Conservation (phyloP, 2,329 filamentous ascomycete species). For the Volutella citrinella region DNA sequence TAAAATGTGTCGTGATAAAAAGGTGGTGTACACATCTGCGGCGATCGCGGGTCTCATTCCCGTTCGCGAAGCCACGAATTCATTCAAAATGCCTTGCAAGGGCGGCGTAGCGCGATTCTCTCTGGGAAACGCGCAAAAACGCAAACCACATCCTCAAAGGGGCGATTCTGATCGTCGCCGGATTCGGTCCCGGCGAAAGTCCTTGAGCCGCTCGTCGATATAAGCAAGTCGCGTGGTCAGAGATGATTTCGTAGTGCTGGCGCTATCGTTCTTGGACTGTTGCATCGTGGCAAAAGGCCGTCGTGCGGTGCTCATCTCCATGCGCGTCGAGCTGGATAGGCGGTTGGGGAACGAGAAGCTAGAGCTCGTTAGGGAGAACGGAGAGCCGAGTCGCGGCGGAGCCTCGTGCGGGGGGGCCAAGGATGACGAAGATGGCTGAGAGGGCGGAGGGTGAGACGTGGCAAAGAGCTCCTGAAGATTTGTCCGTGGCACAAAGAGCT, state of each 20-base stretch:
- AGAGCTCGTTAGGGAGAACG: slow-evolving; percentile 48
- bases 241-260: slow-evolving; percentile 38
- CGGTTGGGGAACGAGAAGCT: slow-evolving; percentile 63
- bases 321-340: slow-evolving; percentile 43
- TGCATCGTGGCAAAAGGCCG: slow-evolving; percentile 58
- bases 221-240: slow-evolving; percentile 54
- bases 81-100: no score
- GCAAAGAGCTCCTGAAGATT: slow-evolving; percentile 42
- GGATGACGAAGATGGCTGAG: slow-evolving; percentile 8
- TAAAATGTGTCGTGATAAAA: no score
- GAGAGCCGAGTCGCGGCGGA: slow-evolving; percentile 55
- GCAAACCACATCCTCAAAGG: slow-evolving; percentile 36
- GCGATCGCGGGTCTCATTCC: no score
- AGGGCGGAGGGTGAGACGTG: slow-evolving; percentile 21
- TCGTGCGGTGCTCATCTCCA: slow-evolving; percentile 43
- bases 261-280: slow-evolving; percentile 36
- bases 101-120: no score
- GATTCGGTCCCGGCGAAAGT: slow-evolving; percentile 44
- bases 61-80: no score
- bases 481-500: slow-evolving; percentile 39
- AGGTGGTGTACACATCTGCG: no score
- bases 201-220: slow-evolving; percentile 55
- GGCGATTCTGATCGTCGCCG: slow-evolving; percentile 50
- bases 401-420: slow-evolving; percentile 31
- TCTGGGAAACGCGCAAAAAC: no score